Evolutionary conservation across 1,139 yeast species (phyloP).

Genomic region (Debaryomycetaceae sp.): DNA sequence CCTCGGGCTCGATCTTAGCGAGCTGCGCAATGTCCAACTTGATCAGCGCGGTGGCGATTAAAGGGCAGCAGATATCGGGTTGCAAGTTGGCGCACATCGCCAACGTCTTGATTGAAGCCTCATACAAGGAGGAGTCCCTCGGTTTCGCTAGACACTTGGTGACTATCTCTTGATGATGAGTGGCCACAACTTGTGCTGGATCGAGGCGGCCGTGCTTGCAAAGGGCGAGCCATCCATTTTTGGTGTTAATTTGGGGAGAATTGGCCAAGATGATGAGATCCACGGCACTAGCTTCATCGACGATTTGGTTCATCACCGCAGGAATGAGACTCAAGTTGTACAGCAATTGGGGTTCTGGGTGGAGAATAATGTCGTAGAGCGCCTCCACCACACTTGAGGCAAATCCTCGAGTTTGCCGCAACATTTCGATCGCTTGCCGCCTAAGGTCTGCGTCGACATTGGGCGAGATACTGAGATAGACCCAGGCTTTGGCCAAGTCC

Average conservation of each 20-base stretch:
- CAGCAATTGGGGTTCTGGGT: conserved; percentile 14
- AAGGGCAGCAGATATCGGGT: conserved; percentile 56
- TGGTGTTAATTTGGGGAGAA: conserved; percentile 36
- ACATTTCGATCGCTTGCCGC: conserved; percentile 22
- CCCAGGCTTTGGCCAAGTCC: conserved; percentile 28
- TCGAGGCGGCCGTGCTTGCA: conserved; percentile 60
- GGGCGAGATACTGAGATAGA: conserved; percentile 37
- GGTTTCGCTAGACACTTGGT: conserved; percentile 10
- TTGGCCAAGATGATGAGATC: conserved; percentile 55
- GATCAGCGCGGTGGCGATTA: conserved; percentile 37
- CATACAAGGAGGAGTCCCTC: conserved; percentile 15
- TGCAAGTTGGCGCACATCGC: conserved; percentile 69
- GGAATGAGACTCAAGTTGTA: conserved; percentile 21
- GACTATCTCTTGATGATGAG: conserved; percentile 36
- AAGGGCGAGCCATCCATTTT: conserved; percentile 77
- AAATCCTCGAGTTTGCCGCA: conserved; percentile 21
- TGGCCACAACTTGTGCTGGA: conserved; percentile 54
- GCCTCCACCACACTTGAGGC: conserved; percentile 16
- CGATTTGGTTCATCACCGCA: conserved; percentile 42
- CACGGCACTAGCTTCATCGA: conserved; percentile 27
- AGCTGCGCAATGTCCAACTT: conserved; percentile 46
- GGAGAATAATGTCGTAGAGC: conserved; percentile 13
- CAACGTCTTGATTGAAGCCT: conserved; percentile 53
- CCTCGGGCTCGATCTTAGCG: conserved; percentile 20
- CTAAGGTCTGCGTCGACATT: conserved; percentile 31